Conservation (phyloP, 1,139 yeast genomes). For the Maudiozyma humilis region DNA sequence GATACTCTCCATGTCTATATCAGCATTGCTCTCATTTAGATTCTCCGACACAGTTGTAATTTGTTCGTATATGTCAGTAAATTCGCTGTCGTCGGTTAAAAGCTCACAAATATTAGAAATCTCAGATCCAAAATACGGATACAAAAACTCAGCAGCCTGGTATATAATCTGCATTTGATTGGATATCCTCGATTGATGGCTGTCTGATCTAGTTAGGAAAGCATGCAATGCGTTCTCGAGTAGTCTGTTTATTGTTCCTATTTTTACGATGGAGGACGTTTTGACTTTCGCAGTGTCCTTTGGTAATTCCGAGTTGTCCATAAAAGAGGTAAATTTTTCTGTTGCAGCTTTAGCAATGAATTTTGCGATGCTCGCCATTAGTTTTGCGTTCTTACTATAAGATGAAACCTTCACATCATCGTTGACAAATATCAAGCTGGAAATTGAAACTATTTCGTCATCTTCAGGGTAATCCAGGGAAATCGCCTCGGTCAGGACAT, state of each 20-base stretch:
- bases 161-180: slow-evolving; percentile 16
- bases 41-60: slow-evolving; percentile 6
- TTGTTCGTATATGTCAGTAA: slow-evolving; percentile 10
- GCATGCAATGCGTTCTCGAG: slow-evolving; percentile 32
- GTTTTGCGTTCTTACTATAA: slow-evolving; percentile 29
- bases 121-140: slow-evolving; percentile 22
- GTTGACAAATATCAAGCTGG: slow-evolving; percentile 41
- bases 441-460: slow-evolving; percentile 39
- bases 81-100: slow-evolving; percentile 20
- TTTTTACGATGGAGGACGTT: slow-evolving; percentile 33
- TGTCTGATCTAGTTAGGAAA: slow-evolving; percentile 16
- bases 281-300: slow-evolving; percentile 29
- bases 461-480: slow-evolving; percentile 57
- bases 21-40: slow-evolving; percentile 9
- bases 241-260: slow-evolving; percentile 35
- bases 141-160: slow-evolving; percentile 30
- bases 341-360: slow-evolving; percentile 37
- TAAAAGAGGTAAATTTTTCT: slow-evolving; percentile 32
- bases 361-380: slow-evolving; percentile 36
- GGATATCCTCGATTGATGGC: slow-evolving; percentile 8
- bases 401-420: slow-evolving; percentile 30
- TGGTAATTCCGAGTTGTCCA: slow-evolving; percentile 32
- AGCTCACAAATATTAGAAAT: slow-evolving; percentile 23
- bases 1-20: slow-evolving; percentile 9
- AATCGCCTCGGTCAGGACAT: slow-evolving; percentile 48